Conservation (phyloP, 371 early-diverging fungal genomes). For the Batkoa obscura region DNA sequence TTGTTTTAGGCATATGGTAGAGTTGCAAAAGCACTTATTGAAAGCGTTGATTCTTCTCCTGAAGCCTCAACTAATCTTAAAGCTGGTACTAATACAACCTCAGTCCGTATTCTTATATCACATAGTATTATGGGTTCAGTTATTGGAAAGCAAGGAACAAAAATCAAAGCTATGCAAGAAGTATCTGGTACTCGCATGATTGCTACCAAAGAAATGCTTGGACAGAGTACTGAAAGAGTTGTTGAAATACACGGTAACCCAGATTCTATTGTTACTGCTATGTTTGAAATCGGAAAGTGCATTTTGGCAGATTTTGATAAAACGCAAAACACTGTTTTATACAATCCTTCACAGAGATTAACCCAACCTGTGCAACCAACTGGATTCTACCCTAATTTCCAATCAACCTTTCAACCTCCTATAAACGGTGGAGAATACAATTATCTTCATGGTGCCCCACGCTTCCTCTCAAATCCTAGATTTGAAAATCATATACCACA, state of each 20-base stretch:
- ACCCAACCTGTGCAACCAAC: no score
- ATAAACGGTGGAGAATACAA: no score
- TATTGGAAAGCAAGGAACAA: slow-evolving; percentile 74
- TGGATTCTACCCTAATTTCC: no score
- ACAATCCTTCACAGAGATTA: slow-evolving; percentile 42
- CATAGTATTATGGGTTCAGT: slow-evolving; percentile 67
- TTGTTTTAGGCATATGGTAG: no score
- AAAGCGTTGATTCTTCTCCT: neutral
- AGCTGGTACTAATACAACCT: no score
- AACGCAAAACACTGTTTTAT: slow-evolving; percentile 20
- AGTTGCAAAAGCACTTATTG: no score
- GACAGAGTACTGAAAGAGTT: slow-evolving; percentile 57
- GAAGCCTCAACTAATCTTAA: neutral
- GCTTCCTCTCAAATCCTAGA: no score
- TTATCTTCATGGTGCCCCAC: no score
- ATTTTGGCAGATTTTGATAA: slow-evolving; percentile 34
- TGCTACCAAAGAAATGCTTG: slow-evolving; percentile 56
- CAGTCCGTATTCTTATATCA: slow-evolving; percentile 51
- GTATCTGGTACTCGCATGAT: slow-evolving; percentile 63
- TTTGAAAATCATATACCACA: no score
- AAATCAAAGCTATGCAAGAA: slow-evolving; percentile 77
- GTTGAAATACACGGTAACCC: slow-evolving; percentile 71
- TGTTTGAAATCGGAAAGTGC: slow-evolving; percentile 47
- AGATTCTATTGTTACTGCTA: slow-evolving; percentile 56
- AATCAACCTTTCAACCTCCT: no score